Percentiles rank a stretch among this genome's conserved stretches.
phyloP scores from a whole-genome alignment of 2,329 filamentous ascomycete species.

The Colletotrichum abscissum region DNA sequence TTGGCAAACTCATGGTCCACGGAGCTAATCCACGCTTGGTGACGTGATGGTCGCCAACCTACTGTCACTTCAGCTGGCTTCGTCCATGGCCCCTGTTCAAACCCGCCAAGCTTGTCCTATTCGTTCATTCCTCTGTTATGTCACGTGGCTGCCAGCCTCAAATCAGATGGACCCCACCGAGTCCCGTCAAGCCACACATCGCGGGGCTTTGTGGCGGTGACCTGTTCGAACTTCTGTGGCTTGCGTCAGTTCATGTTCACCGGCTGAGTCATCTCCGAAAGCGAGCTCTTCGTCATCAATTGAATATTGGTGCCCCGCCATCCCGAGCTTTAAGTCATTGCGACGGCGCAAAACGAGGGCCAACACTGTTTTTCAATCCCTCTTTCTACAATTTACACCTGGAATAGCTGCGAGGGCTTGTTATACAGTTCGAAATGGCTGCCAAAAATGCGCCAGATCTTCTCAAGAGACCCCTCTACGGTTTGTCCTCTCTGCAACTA shows the following conservation, averaged over 20 bases:
- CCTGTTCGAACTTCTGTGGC: background rate
- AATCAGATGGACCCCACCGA: background rate
- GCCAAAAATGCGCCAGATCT: conserved; percentile 56
- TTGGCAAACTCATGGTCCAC: background rate
- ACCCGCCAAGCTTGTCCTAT: conserved; percentile 12
- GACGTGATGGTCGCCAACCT: conserved; percentile 29
- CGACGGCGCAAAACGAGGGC: background rate
- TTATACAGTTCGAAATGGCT: conserved; percentile 43
- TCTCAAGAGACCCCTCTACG: conserved; percentile 63
- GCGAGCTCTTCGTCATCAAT: conserved; percentile 17
- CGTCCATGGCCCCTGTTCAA: conserved; percentile 1
- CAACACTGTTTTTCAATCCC: background rate
- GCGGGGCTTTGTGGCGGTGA: conserved; percentile 6
- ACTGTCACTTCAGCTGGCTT: conserved; percentile 14
- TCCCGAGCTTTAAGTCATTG: conserved; percentile 20
- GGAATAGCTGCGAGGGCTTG: background rate
- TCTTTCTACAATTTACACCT: background rate
- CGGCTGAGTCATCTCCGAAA: conserved; percentile 32
- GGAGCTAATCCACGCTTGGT: conserved; percentile 29
- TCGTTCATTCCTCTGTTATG: background rate
- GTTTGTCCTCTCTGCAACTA: conserved; percentile 44
- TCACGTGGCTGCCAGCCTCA: background rate
- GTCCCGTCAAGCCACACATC: conserved; percentile 4
- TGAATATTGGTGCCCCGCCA: conserved; percentile 8
- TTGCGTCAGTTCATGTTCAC: background rate